Percentiles rank a stretch among this genome's conserved stretches.
Evolutionary conservation across 257 asterid genomes (phyloP).

Genomic region (Eucommia ulmoides): DNA sequence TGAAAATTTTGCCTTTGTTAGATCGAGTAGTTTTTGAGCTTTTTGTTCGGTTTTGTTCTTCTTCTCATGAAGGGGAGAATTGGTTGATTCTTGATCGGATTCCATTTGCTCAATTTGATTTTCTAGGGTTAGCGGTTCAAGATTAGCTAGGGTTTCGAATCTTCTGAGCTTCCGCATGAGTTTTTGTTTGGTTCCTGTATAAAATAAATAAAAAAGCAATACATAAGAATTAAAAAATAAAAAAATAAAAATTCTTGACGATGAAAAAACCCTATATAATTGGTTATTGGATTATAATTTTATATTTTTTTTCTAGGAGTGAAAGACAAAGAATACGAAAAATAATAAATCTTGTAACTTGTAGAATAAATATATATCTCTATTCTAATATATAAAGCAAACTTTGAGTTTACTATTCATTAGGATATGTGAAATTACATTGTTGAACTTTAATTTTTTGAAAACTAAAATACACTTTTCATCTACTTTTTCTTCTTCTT

Average conservation of each 20-base stretch:
- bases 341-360: neutral
- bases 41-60: slow-evolving; percentile 13
- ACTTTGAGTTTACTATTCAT: no score
- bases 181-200: slow-evolving; percentile 46
- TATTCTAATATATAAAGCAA: no score
- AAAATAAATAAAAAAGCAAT: no score
- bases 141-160: slow-evolving; percentile 46
- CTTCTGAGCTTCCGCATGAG: slow-evolving; percentile 43
- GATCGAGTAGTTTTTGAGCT: slow-evolving; percentile 26
- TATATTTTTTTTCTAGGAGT: neutral
- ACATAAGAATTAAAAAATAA: no score
- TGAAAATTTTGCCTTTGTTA: slow-evolving; percentile 20
- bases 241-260: no score
- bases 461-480: no score
- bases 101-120: slow-evolving; percentile 29
- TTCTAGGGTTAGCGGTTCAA: slow-evolving; percentile 51
- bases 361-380: neutral
- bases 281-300: neutral
- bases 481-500: no score
- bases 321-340: neutral
- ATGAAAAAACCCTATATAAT: neutral
- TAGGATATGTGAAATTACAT: no score
- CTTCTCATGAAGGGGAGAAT: slow-evolving; percentile 16
- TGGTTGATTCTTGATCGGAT: slow-evolving; percentile 31
- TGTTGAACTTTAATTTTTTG: no score